Evolutionary conservation across 441 rosid species (phyloP), one percentile per base, ranked within the genome.

Genomic region (Erodium moschatum): DNA sequence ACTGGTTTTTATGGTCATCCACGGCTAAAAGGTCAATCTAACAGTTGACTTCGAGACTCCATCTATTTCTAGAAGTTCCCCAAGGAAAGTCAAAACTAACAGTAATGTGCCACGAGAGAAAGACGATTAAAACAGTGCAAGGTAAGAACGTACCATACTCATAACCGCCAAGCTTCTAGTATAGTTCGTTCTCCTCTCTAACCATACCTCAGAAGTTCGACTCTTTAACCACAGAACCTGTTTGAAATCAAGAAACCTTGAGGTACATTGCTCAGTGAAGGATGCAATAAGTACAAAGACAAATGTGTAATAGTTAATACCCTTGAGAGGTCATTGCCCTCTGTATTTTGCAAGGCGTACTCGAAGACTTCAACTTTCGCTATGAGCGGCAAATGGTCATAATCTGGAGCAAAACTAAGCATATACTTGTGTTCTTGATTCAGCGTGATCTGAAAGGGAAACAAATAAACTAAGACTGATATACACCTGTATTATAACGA

Each of bases 211-310:
- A 69, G 99, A 92, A 42, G 97, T 90, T 65, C 96, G 95, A 81
- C 99, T 95, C 82, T 95, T 95, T 73, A 95, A 82, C 98, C 99
- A 95, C 72, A 95, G 98, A 77, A 95, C 98, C 99, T 95, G 80
- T 54, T 70, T 75, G 73, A 74, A 77, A 66, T 64, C 40, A 6
- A 56, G 40, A 35, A 35, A 35, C 40, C 40, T 35, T 35, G 40
- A 35, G 40, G 40, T 7, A 35, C 67, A 50, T 67, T 16, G 52
- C 42, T 67, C 60, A 60, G 4, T 24, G 5, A 54, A 58, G 27
- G 69, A 54, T 75, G 54, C 20, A 68, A 48, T 35, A 58, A 52
- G 18, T 63, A 71, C 31, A 56, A 60, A 75, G 63, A 71, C 35
- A 5, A 64, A 69, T 27, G 27, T 15, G 52, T 58, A 12, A 40